Evolutionary conservation across 352 stramenopile genomes (phyloP), one percentile per base, ranked within the genome.

Genomic region (Globisporangium radiosum): DNA sequence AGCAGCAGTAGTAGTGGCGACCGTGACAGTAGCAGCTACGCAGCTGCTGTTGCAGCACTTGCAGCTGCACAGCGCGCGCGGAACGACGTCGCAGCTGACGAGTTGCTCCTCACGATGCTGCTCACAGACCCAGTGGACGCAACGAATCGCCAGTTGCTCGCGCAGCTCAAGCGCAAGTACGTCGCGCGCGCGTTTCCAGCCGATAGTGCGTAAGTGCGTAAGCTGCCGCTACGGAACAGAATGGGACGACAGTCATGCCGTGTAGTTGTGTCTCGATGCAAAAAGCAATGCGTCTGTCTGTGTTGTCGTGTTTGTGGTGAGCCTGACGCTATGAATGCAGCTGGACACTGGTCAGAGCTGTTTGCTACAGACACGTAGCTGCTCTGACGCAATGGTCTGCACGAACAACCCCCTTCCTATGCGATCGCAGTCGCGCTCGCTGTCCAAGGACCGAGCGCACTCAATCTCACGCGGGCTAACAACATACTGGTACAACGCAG

Each of bases 81-180:
- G 39, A 65, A 65, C 42, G 60, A 60, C n/a, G 48, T 65, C 19
- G 54, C 60, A 14, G 60, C 60, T 3, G 60, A 65, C 54, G 53
- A 65, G 40, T 61, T 65, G 60, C 60, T 65, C 19, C 60, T 65
- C 53, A 60, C 60, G 19, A 65, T 65, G 54, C 48, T 65, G 54
- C 60, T 65, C 11, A 47, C 53, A 7, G 60, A 65, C 48, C 52
- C 25, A 10, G 42, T 44, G 25, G 54, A 65, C 60, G 11, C 54
- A 17, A 11, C 53, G 14, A 65, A 65, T n/a, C 54, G 54, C 14
- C 19, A 33, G 2, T 53, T 53, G 47, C 54, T 65, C 25, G 60
- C 56, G 47, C 60, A 61, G 47, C 60, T 65, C 38, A 60, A 65
- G 54, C 51, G 52, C 17, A 65, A 65, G 40, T 65, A 65, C 39